These are phyloP conservation scores for Williopsis jadinii DNA, from an alignment of 1,139 yeast species.

Conservation along the genomic window DNA sequence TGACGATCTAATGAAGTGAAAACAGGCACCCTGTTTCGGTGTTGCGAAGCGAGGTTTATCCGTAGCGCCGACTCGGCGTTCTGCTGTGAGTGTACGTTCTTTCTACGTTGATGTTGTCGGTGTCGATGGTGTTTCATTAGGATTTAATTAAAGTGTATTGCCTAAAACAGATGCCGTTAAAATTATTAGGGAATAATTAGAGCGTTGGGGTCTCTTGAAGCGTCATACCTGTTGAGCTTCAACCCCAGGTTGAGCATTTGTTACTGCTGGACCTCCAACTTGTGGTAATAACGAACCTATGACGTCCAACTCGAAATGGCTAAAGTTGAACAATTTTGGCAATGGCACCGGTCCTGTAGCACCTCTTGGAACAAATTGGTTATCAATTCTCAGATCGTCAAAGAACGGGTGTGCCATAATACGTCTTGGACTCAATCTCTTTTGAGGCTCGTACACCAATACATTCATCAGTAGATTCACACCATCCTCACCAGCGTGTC, in stretches of 20 bases:
- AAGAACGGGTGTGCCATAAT: conserved; percentile 69
- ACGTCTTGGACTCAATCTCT: conserved; percentile 57
- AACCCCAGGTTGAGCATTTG: conserved; percentile 6
- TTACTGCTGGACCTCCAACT: conserved; percentile 1
- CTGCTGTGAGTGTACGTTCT: too few relatives aligned
- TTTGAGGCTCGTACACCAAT: conserved; percentile 66
- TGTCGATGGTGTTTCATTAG: too few relatives aligned
- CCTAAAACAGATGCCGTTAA: too few relatives aligned
- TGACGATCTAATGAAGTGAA: too few relatives aligned
- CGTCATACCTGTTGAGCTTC: too few relatives aligned
- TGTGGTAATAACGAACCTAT: conserved; percentile 28
- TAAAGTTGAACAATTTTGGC: conserved; percentile 34
- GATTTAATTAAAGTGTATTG: too few relatives aligned
- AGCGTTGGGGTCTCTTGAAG: too few relatives aligned
- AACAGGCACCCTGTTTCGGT: too few relatives aligned
- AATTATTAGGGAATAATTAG: too few relatives aligned
- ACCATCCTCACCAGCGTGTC: conserved; percentile 64
- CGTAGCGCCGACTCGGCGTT: too few relatives aligned
- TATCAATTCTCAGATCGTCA: conserved; percentile 52
- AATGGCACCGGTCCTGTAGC: conserved; percentile 28
- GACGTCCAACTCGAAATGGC: conserved; percentile 33
- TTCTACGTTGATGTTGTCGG: too few relatives aligned
- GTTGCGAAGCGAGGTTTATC: too few relatives aligned
- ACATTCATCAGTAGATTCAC: conserved; percentile 63
- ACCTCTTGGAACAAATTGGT: conserved; percentile 53